Base-by-base conservation (phyloP, 2,329 filamentous ascomycete genomes). In the Phialophora verrucosa region DNA sequence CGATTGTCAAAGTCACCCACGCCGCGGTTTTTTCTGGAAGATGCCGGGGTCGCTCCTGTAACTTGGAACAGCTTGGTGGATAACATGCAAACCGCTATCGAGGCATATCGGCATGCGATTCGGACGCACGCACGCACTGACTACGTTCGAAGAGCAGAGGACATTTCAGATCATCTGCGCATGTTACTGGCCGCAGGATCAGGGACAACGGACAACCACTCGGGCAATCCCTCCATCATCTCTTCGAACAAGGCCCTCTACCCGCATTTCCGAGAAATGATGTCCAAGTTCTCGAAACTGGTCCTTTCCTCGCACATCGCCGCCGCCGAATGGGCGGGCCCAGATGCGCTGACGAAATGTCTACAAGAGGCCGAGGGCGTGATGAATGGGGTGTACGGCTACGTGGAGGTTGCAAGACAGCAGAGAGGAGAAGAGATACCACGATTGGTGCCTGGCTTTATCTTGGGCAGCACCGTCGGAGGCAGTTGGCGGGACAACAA, bases 261-360 rank as follows among this genome's bases (percentile, higher is more conserved):
- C 75, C 95, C 95, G 27, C 93, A 98, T 78, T 99, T 99, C 80
- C 86, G 95, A 62, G 95, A 98, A 76, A 98, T 98, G 89, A 99
- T 99, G 95, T 98, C 95, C 53, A 93, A 96, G 74, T 99, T 99
- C 78, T 98, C 95, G n/a, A 99, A 99, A 78, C 84, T 99, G 10
- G 95, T 99, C 53, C 89, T 99, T 57, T 99, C 95, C 2, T 98
- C 95, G 14, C 95, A 99, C 76, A 97, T 99, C 76, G 95, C 95
- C 47, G 93, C 94, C 5, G 92, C 94, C 38, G 95, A 99, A 80
- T 98, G 93, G 88, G 93, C 94, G 8, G 93, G 94, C 62, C 89
- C 92, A 17, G 95, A 99, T 78, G 96, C 94, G 0, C 91, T 94
- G 68, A 90, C 95, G 62, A 99, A 99, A 77, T 99, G 95, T 75